Base-by-base conservation (phyloP, 2,329 filamentous ascomycete genomes). In the Penicillium sp. region DNA sequence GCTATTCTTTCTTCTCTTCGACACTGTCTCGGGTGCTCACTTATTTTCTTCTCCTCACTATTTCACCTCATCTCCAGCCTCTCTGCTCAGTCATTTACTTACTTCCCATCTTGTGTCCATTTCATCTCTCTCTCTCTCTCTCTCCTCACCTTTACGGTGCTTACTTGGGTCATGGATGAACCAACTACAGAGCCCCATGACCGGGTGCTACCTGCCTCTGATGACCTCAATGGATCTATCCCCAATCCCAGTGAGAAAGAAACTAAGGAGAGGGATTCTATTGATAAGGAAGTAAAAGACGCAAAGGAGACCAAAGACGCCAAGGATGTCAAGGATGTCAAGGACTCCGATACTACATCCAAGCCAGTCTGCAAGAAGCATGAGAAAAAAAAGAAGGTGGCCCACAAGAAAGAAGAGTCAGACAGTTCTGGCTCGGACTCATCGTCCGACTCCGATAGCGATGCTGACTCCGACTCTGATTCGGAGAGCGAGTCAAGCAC, bases 281-380 rank as follows among this genome's bases (percentile, higher is more conserved):
- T 27, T 5, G 24, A 27, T 27, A 27, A 27, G 24, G 24, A 27
- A 27, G 24, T 27, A 27, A 27, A 27, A 27, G 24, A 27, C 24
- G 24, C 5, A 27, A 27, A 27, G 32, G 47, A 49, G 9, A 9
- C 54, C 59, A 27, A 36, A n/a, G 34, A 36, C 50, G 62, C 43
- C 56, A 57, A 3, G 18, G 11, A 45, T 24, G 41, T 5, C n/a
- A 46, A 38, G 48, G 34, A n/a, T n/a, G 34, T n/a, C 13, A 36
- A 36, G 34, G 34, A 36, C 13, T 41, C 66, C 3, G 67, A 73
- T 11, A 63, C 53, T 21, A 29, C 62, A 18, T 27, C 65, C 27
- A 69, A 67, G 53, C n/a, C 60, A 4, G 50, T 55, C 14, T 72
- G 68, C 60, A 73, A 72, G 49, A 72, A 71, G 39, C 69, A 72